phyloP scores from a whole-genome alignment of 164 flowering plant species.

The Macadamia integrifolia region DNA sequence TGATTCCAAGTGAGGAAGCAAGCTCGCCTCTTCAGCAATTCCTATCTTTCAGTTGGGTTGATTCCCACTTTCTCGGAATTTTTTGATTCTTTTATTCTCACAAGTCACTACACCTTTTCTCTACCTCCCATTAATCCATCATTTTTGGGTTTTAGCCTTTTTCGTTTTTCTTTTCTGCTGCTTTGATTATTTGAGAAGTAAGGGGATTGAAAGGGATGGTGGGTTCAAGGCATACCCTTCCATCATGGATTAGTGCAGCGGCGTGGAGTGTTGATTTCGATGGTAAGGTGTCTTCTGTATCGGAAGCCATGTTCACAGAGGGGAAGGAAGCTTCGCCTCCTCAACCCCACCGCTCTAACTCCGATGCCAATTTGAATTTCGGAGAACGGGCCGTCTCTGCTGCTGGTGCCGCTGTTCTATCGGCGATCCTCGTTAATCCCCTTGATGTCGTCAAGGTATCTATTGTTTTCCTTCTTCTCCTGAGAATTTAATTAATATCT shows the following conservation, averaged over 20 bases:
- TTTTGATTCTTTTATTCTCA: too few species aligned
- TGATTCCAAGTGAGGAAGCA: too few species aligned
- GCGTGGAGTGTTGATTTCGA: slow-evolving; percentile 27
- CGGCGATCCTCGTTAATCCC: slow-evolving; percentile 93
- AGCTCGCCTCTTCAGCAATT: too few species aligned
- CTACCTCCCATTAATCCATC: too few species aligned
- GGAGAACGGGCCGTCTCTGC: slow-evolving; percentile 78
- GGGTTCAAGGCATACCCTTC: slow-evolving; percentile 22
- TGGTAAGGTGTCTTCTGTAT: slow-evolving; percentile 8
- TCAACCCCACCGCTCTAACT: neutral
- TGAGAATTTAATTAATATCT: neutral
- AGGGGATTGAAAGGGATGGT: slow-evolving; percentile 18
- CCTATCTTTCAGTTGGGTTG: too few species aligned
- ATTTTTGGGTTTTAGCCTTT: too few species aligned
- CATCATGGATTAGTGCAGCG: slow-evolving; percentile 35
- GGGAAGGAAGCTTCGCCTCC: slow-evolving; percentile 5
- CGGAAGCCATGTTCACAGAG: slow-evolving; percentile 2
- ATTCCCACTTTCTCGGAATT: too few species aligned
- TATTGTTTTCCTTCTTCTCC: neutral
- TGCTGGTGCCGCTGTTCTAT: slow-evolving; percentile 83
- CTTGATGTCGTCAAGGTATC: slow-evolving; percentile 91
- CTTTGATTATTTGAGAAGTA: neutral
- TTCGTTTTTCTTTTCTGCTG: neutral
- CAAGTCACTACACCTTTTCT: too few species aligned
- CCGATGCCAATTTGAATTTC: slow-evolving; percentile 52